phyloP scores from a whole-genome alignment of 352 stramenopile species.

The Pythium graminicola region DNA sequence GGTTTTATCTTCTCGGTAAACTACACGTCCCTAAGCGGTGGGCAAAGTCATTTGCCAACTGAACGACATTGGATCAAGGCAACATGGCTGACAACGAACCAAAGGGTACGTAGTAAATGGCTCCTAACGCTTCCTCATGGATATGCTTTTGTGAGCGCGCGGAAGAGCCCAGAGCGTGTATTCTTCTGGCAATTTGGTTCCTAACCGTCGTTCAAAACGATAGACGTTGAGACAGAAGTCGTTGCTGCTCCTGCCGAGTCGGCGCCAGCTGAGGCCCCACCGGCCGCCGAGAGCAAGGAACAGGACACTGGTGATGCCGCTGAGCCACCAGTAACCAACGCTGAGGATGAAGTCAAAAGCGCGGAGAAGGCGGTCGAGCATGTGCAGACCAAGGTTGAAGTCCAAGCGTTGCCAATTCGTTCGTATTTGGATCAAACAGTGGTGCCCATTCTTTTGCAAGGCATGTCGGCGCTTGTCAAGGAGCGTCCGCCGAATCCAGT shows the following conservation, averaged over 20 bases:
- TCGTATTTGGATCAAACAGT: slow-evolving; percentile 98
- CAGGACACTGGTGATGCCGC: slow-evolving; percentile 8
- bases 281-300: slow-evolving; percentile 26
- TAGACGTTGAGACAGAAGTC: slow-evolving; percentile 26
- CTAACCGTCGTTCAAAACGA: not conserved
- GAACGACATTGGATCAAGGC: slow-evolving; percentile 14
- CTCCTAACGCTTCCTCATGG: not conserved
- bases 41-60: not conserved
- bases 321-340: slow-evolving; percentile 17
- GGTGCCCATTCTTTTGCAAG: slow-evolving; percentile 97
- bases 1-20: slow-evolving; percentile 22
- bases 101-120: slow-evolving; percentile 25
- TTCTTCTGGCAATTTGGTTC: not conserved
- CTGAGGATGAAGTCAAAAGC: slow-evolving; percentile 40
- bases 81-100: slow-evolving; percentile 55
- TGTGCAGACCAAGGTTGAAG: slow-evolving; percentile 86
- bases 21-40: not conserved
- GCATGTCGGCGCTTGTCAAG: slow-evolving; percentile 97
- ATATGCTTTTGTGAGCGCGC: not conserved
- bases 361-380: slow-evolving; percentile 68
- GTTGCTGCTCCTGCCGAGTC: slow-evolving; percentile 15
- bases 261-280: slow-evolving; percentile 6
- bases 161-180: not conserved
- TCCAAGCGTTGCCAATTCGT: slow-evolving; percentile 92
- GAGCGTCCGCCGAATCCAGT: slow-evolving; percentile 95